Base-by-base conservation (phyloP, 2,329 filamentous ascomycete species). In the Pseudogymnoascus sp. region DNA sequence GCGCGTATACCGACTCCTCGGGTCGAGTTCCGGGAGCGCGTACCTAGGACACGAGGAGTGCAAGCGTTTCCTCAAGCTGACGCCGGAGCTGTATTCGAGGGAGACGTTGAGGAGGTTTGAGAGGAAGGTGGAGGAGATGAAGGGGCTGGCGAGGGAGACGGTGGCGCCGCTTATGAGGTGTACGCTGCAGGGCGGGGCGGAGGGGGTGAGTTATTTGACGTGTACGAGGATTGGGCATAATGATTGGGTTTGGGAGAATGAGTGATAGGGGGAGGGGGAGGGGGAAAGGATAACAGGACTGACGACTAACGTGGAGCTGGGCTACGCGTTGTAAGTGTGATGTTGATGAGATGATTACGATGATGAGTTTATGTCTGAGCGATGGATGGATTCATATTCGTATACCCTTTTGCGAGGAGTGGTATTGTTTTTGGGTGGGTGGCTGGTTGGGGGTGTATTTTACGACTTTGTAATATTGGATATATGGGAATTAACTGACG, bases 21-120 rank as follows among this genome's bases (percentile, higher is more conserved):
- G 91, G 34, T 82, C 84, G 3, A 78, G 83, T 2, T 78, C 78
- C 3, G 78, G 84, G 0, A 75, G 81, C 8, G 80, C 82, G 0
- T 97, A 95, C 72, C 84, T 97, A 4, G 76, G 80, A 1, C 91
- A 93, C 73, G 92, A 96, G 68, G 93, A 96, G 67, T 89, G 93
- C 73, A 97, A 96, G 75, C 85, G 86, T 21, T 97, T 97, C 70
- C 82, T 97, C 61, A 96, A 96, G 74, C 79, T 93, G 21, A 88
- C 85, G 9, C 89, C 91, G 0, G 89, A 95, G 18, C 76, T 93
- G 6, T 96, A 97, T 76, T 91, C 84, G 49, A 83, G 93, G 16
- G 93, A 97, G n/a, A 93, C 91, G 66, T 76, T 97, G 59, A 85
- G 88, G 65, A 82, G 89, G 3, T 96, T 97, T 69, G 93, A 97